Evolutionary conservation across 345 rosid species (phyloP), one percentile per base, ranked within the genome.

Genomic region (Xanthoceras sorbifolium): DNA sequence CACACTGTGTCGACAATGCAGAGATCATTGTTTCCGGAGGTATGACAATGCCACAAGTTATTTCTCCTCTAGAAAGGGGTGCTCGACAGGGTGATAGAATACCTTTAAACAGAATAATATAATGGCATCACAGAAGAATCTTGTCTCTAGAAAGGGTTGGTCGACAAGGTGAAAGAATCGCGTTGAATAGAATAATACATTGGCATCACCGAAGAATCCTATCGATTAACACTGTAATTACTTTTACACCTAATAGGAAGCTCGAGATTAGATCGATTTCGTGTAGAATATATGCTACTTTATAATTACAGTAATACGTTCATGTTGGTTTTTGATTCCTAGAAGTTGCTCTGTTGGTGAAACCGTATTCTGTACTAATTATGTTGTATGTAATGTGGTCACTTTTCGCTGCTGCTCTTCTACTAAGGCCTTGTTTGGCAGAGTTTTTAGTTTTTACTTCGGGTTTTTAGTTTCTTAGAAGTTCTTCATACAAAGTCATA

Each of bases 1-100:
- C 31, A 72, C 64, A 7, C 75, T 28, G 40, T 12, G 55, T 26
- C 57, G 10, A 68, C 77, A 20, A 69, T 81, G 82, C 88, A 90
- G 92, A 90, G 86, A 88, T 90, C 64, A 90, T 90, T 12, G 94
- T 89, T 28, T 90, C 92, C 0, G 89, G 90, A 23, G 92, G 94
- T 1, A 89, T 90, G 92, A 83, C 94, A 34, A 90, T 90, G 94
- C 94, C 94, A 0, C 88, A 90, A 71, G 70, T 80, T 28, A 87
- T 90, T 28, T 80, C 91, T 32, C 94, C 89, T 25, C 76, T 70
- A 11, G 89, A 87, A 71, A 82, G 86, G 60, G 77, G 52, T 69
- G 77, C 76, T 67, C 80, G 83, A 54, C 87, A 71, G 69, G 82
- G 65, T 12, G 89, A 85, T 73, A 85, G 77, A 77, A 82, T 88